A percentile compares a stretch with the other conserved stretches of the same genome.
Conservation (phyloP, 1,284 basidiomycete species). For the Stereum hirsutum region DNA sequence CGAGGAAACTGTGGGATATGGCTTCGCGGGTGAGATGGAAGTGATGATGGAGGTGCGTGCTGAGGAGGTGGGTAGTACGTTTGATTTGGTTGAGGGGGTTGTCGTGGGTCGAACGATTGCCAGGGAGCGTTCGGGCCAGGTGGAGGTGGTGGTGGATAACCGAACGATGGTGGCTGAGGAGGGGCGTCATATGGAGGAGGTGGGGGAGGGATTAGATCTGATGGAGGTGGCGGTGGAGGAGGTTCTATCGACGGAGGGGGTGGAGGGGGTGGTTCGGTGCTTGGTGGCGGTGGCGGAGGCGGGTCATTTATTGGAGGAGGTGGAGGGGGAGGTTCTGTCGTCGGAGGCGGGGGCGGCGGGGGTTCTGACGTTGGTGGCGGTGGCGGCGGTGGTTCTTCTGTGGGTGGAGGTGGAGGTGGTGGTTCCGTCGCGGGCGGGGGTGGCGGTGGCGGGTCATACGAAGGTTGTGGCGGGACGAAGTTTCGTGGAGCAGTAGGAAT, state of each 20-base stretch:
- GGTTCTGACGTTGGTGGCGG: conserved; percentile 18
- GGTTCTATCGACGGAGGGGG: conserved; percentile 15
- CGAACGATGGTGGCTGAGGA: conserved; percentile 10
- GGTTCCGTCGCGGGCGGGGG: conserved; percentile 18
- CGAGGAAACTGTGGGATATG: conserved; percentile 14
- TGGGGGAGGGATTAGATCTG: conserved; percentile 3
- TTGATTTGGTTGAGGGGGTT: conserved; percentile 13
- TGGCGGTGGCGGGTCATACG: conserved; percentile 17
- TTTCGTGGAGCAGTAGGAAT: conserved; percentile 2
- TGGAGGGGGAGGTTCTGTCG: conserved; percentile 15
- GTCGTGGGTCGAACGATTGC: conserved; percentile 6
- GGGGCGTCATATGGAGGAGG: conserved; percentile 9
- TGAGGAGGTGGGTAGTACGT: conserved; percentile 9
- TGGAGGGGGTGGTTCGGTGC: conserved; percentile 15
- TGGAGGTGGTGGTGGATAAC: conserved; percentile 9
- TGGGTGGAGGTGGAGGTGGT: conserved; percentile 14
- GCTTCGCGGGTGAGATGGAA: conserved; percentile 10
- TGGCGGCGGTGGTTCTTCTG: conserved; percentile 10
- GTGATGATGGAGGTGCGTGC: conserved; percentile 10
- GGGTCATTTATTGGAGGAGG: conserved; percentile 21
- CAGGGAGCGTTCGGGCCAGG: conserved; percentile 6
- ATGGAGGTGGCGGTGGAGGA: conserved; percentile 13
- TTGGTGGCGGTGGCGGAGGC: conserved; percentile 15
- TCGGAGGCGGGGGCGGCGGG: conserved; percentile 15
- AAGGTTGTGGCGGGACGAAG: conserved; percentile 14